Base-by-base conservation (phyloP, 176 grass and related monocot species). In the Aegilops tauschii region DNA sequence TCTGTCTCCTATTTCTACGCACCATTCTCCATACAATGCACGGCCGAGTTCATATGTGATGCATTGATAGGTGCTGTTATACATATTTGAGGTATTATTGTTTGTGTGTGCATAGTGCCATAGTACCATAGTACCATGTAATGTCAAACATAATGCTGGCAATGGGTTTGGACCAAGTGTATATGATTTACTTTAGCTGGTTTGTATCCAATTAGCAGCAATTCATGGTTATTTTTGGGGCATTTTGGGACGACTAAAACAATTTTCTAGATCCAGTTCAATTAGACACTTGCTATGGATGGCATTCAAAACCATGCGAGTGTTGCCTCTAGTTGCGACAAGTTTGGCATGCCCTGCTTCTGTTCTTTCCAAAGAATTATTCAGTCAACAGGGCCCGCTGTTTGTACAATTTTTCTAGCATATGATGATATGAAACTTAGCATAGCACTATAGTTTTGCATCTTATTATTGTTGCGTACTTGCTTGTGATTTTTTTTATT, bases 291-390 rank as follows among this genome's bases (percentile, higher is more conserved):
- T 84, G 20, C 30, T 39, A 27, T 62, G 9, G 36, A 29, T 76
- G 44, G 6, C 69, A 76, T 85, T 74, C 9, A 40, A 74, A 34
- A 80, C 16, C 59, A 49, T 78, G 18, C 5, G 3, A 28, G 3
- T 85, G 32, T 76, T 32, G 11, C 23, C 23, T 76, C 35, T 40
- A 21, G 18, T 71, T 29, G 5, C 27, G n/a, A n/a, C 14, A 49
- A 47, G 27, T 79, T 49, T 85, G 44, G 28, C 36, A 69, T 81
- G 18, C 69, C 5, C 4, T 28, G 54, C 10, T 36, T 52, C 0
- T 86, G 73, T 32, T 72, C 1, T 69, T 90, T 75, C 14, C 8
- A 54, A 61, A 54, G 61, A 76, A 77, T 56, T 78, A 29, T 82
- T 54, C 9, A 30, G 81, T 20, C 36, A 42, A 47, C 10, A 12